These are phyloP conservation scores for Polytolypa hystricis DNA, from an alignment of 2,329 filamentous ascomycete species.

Conservation along the genomic window DNA sequence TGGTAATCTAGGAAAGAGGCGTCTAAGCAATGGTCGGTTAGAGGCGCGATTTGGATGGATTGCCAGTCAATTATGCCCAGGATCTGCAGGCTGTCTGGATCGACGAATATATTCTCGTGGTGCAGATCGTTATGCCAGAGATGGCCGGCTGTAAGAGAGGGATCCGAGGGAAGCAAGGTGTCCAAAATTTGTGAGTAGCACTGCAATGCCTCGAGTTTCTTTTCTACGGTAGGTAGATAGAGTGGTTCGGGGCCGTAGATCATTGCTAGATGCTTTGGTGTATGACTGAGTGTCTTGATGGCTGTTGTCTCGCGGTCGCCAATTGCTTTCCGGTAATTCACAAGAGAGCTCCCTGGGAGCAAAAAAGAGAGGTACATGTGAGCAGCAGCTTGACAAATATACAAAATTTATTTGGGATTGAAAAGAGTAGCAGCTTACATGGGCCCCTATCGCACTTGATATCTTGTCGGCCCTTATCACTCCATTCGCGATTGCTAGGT, in stretches of 20 bases:
- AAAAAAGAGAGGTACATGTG: not conserved
- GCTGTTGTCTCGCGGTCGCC: slow-evolving; percentile 3
- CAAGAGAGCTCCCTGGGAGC: slow-evolving; percentile 1
- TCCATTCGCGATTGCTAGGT: slow-evolving; percentile 18
- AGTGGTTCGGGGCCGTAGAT: slow-evolving; percentile 8
- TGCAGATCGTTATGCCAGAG: slow-evolving; percentile 21
- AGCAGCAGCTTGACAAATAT: not conserved
- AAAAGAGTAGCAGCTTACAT: slow-evolving; percentile 2
- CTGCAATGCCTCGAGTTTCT: slow-evolving; percentile 17
- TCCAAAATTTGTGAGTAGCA: slow-evolving; percentile 12
- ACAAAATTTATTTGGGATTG: not conserved
- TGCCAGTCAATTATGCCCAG: slow-evolving; percentile 24
- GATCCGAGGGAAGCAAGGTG: not conserved
- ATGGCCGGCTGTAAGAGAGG: slow-evolving; percentile 6
- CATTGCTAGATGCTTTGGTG: slow-evolving; percentile 8
- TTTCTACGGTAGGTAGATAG: slow-evolving; percentile 15
- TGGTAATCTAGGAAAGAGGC: slow-evolving; percentile 20
- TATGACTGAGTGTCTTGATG: not conserved
- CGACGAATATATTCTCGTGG: slow-evolving; percentile 21
- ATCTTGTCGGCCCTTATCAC: slow-evolving; percentile 12
- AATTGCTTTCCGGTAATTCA: slow-evolving; percentile 6
- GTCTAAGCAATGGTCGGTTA: slow-evolving; percentile 19
- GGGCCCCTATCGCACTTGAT: slow-evolving; percentile 6
- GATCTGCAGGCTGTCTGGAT: slow-evolving; percentile 16
- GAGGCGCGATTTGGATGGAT: slow-evolving; percentile 19